Percentiles rank a stretch among this genome's conserved stretches.
Conservation (phyloP, 73 alveolate genomes). For the Tetrahymena borealis region DNA sequence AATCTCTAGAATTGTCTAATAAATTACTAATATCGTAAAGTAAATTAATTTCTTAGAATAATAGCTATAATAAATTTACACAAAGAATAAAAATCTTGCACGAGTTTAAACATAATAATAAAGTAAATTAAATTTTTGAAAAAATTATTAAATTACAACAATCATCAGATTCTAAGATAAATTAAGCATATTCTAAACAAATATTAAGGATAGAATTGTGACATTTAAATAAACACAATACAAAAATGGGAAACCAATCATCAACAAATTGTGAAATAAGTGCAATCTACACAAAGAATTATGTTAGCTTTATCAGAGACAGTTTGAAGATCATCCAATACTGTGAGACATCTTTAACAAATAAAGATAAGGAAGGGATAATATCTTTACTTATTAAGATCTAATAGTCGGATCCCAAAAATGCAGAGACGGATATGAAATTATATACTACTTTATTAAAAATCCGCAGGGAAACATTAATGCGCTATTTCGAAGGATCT, state of each 20-base stretch:
- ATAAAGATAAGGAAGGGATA: background rate
- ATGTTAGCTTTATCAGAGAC: background rate
- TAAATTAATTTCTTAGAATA: no score
- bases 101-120: no score
- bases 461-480: background rate
- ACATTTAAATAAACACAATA: no score
- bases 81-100: no score
- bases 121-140: no score
- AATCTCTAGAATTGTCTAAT: no score
- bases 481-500: background rate
- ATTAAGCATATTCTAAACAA: no score
- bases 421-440: background rate
- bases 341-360: background rate
- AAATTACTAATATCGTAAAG: no score
- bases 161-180: no score
- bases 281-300: background rate
- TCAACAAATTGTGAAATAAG: background rate
- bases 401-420: background rate
- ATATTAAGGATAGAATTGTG: no score
- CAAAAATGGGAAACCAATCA: background rate
- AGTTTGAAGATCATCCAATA: background rate
- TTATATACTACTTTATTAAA: background rate
- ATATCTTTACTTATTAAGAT: background rate
- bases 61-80: no score
- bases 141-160: no score